Percentiles rank a stretch among this genome's conserved stretches.
Conservation (phyloP, 2,329 filamentous ascomycete genomes). For the Leptodontidium sp. region DNA sequence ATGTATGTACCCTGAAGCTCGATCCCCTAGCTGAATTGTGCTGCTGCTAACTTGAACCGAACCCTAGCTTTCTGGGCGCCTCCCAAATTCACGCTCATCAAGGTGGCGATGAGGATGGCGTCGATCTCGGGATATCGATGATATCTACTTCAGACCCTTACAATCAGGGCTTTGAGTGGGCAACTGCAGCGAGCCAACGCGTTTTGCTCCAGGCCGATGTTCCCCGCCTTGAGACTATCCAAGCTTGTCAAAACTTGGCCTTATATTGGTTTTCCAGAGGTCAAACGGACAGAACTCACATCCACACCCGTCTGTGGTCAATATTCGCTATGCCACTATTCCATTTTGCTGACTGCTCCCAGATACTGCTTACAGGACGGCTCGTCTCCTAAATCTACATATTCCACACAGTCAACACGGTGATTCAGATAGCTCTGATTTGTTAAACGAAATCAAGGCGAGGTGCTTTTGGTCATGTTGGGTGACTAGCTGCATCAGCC, state of each 20-base stretch:
- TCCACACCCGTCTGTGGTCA: slow-evolving; percentile 3
- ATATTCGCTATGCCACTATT: not conserved
- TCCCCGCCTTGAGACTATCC: slow-evolving; percentile 1
- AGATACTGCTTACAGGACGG: slow-evolving; percentile 8
- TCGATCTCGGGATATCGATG: slow-evolving; percentile 7
- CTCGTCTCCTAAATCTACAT: slow-evolving; percentile 3
- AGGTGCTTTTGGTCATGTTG: slow-evolving; percentile 9
- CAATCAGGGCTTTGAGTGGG: slow-evolving; percentile 6
- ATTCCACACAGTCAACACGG: not conserved
- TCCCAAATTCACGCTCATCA: not conserved
- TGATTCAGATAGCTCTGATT: slow-evolving; percentile 1
- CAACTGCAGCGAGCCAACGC: not conserved
- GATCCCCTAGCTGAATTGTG: not conserved
- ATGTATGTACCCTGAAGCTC: not conserved
- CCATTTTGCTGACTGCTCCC: not conserved
- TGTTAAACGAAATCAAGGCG: not conserved
- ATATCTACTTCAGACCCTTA: not conserved
- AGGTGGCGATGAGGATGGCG: not conserved
- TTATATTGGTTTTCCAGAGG: slow-evolving; percentile 2
- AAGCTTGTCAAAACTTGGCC: slow-evolving; percentile 10
- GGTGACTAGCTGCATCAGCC: slow-evolving; percentile 1
- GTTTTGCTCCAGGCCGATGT: slow-evolving; percentile 5
- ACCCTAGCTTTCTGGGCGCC: slow-evolving; percentile 6
- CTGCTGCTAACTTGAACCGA: not conserved
- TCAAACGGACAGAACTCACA: slow-evolving; percentile 4